Percentiles rank a stretch among this genome's conserved stretches.
These are phyloP conservation scores for Tricholoma flavovirens DNA, from an alignment of 768 basidiomycete species.

Conservation along the genomic window DNA sequence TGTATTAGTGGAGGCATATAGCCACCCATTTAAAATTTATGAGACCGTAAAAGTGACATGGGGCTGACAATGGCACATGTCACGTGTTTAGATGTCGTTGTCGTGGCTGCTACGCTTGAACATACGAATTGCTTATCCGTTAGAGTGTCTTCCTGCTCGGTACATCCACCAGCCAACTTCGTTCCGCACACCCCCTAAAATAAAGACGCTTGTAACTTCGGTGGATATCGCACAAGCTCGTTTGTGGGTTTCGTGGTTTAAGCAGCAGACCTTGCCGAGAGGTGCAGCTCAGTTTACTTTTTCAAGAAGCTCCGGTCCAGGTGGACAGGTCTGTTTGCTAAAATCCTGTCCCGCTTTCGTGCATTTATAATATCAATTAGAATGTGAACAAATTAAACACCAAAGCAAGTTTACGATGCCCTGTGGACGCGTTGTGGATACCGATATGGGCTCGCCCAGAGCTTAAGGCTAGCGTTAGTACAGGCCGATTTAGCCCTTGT, in stretches of 20 bases:
- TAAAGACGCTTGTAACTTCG: slow-evolving; percentile 29
- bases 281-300: slow-evolving; percentile 58
- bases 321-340: slow-evolving; percentile 56
- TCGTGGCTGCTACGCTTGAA: background rate
- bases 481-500: background rate
- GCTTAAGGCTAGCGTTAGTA: slow-evolving; percentile 45
- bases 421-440: slow-evolving; percentile 57
- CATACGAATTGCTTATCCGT: background rate
- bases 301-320: slow-evolving; percentile 78
- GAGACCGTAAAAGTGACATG: too few species aligned
- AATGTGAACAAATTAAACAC: slow-evolving; percentile 91
- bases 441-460: slow-evolving; percentile 55
- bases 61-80: too few species aligned
- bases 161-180: background rate
- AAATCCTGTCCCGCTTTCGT: background rate
- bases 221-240: slow-evolving; percentile 44
- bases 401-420: slow-evolving; percentile 63
- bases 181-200: slow-evolving; percentile 39
- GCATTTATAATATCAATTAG: slow-evolving; percentile 28
- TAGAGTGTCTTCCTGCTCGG: background rate
- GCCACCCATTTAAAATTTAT: too few species aligned
- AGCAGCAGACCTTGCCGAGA: slow-evolving; percentile 38
- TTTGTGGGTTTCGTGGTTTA: slow-evolving; percentile 51
- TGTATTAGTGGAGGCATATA: too few species aligned
- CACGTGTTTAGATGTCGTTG: background rate